Evolutionary conservation across 2,329 filamentous ascomycete genomes (phyloP).

Genomic region (Colletotrichum aenigma): DNA sequence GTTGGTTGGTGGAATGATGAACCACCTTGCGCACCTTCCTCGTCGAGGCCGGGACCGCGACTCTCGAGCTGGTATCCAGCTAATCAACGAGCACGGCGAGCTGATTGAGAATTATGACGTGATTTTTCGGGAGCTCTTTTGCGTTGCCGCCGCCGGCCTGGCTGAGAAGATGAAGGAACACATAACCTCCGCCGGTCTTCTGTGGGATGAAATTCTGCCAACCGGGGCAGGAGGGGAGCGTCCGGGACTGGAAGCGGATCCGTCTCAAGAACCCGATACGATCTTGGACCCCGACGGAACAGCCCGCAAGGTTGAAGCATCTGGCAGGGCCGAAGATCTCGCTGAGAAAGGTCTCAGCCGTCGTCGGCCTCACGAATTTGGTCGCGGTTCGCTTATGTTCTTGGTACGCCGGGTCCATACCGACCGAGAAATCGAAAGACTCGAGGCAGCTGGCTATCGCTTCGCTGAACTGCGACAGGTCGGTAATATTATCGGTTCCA

Average conservation of each 20-base stretch:
- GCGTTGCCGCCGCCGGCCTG: constrained; percentile 76
- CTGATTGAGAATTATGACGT: constrained; percentile 73
- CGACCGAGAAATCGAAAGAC: constrained; percentile 62
- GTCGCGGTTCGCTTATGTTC: constrained; percentile 81
- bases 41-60: constrained; percentile 43
- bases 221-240: constrained; percentile 54
- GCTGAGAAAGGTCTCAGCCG: constrained; percentile 43
- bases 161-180: constrained; percentile 69
- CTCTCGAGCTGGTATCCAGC: constrained; percentile 40
- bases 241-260: neutral
- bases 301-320: constrained; percentile 14
- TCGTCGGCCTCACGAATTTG: constrained; percentile 45
- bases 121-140: constrained; percentile 84
- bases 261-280: neutral
- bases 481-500: constrained; percentile 68
- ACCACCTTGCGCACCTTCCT: constrained; percentile 64
- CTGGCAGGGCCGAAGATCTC: constrained; percentile 32
- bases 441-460: constrained; percentile 77
- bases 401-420: constrained; percentile 69
- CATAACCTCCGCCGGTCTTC: constrained; percentile 66
- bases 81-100: constrained; percentile 58
- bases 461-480: constrained; percentile 76
- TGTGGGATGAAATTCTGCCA: constrained; percentile 78
- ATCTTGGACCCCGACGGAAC: constrained; percentile 8
- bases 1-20: constrained; percentile 74